These are phyloP conservation scores for Trifolium fragiferum DNA, from an alignment of 306 rosid genomes.

Conservation along the genomic window DNA sequence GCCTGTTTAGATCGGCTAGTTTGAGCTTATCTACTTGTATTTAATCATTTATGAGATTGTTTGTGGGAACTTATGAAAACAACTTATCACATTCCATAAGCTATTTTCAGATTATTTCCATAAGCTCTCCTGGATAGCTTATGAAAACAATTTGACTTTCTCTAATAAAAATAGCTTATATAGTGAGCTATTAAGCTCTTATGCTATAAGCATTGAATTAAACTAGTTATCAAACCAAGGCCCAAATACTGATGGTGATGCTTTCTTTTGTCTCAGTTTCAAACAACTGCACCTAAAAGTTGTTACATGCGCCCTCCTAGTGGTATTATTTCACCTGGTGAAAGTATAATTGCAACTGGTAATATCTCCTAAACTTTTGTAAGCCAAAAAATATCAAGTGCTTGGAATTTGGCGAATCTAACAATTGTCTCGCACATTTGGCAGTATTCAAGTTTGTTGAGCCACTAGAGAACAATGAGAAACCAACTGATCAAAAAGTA, in stretches of 20 bases:
- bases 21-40: neutral
- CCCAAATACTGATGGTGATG: conserved; percentile 31
- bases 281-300: conserved; percentile 98
- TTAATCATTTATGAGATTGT: neutral
- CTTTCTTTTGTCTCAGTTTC: conserved; percentile 68
- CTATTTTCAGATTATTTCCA: neutral
- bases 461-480: conserved; percentile 88
- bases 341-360: conserved; percentile 86
- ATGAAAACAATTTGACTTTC: neutral
- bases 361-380: conserved; percentile 40
- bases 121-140: neutral
- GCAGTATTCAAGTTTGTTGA: conserved; percentile 97
- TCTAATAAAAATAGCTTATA: no score
- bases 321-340: conserved; percentile 90
- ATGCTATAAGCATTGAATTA: neutral
- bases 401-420: conserved; percentile 30
- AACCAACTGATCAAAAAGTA: conserved; percentile 75
- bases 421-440: conserved; percentile 40
- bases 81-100: neutral
- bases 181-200: neutral
- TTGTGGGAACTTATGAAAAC: neutral
- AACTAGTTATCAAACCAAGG: neutral
- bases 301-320: conserved; percentile 99
- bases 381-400: neutral
- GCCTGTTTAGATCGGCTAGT: neutral